Evolutionary conservation across 2,329 filamentous ascomycete genomes (phyloP).

Genomic region (Microdochium paspali): DNA sequence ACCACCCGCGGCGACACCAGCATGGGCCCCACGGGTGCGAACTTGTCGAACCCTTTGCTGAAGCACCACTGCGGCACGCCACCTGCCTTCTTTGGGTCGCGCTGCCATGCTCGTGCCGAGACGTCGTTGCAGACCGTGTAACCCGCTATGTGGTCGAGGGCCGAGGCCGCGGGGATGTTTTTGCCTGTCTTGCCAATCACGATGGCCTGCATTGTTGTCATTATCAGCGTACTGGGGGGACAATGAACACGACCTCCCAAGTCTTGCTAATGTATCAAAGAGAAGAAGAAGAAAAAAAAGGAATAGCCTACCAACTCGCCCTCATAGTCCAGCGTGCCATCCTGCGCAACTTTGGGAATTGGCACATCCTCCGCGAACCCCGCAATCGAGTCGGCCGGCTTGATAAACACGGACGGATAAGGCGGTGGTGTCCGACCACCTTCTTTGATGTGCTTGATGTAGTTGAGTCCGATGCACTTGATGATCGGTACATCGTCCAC

Average conservation of each 20-base stretch:
- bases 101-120: constrained; percentile 39
- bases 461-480: constrained; percentile 50
- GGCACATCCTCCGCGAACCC: constrained; percentile 25
- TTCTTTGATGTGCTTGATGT: constrained; percentile 47
- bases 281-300: constrained; percentile 20
- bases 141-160: constrained; percentile 40
- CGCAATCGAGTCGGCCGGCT: constrained; percentile 31
- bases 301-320: constrained; percentile 63
- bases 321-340: constrained; percentile 38
- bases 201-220: constrained; percentile 20
- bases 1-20: constrained; percentile 6
- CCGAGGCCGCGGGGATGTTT: constrained; percentile 35
- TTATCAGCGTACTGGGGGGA: no score
- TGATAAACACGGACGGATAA: constrained; percentile 40
- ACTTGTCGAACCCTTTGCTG: constrained; percentile 38
- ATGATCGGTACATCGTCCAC: constrained; percentile 43
- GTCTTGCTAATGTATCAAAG: no score
- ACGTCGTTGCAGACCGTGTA: constrained; percentile 50
- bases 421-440: constrained; percentile 38
- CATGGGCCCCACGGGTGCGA: constrained; percentile 31
- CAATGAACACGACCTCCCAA: no score
- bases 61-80: constrained; percentile 33
- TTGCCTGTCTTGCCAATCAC: constrained; percentile 36
- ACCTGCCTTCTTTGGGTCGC: constrained; percentile 21
- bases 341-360: constrained; percentile 35